Evolutionary conservation across 192 early-diverging fungal species (phyloP).

Genomic region (Entomortierella chlamydospora): DNA sequence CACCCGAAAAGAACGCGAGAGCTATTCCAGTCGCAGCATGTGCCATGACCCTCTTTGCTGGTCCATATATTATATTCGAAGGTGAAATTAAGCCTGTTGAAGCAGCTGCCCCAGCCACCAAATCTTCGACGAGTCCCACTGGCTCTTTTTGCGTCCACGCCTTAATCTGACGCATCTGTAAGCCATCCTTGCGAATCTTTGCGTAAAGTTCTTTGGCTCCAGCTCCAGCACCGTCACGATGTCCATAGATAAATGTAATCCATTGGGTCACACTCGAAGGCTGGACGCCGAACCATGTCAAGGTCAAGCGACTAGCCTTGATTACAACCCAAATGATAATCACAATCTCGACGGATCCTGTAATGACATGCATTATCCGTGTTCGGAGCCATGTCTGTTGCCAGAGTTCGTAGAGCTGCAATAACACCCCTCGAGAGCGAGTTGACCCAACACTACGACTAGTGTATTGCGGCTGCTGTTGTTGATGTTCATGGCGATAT

Average conservation of each 20-base stretch:
- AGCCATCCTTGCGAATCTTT: conserved; percentile 40
- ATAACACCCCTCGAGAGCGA: conserved; percentile 19
- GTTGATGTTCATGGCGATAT: background rate
- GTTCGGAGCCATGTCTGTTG: conserved; percentile 52
- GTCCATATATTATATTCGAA: conserved; percentile 31
- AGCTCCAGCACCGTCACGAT: conserved; percentile 19
- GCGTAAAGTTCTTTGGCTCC: conserved; percentile 38
- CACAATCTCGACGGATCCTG: conserved; percentile 47
- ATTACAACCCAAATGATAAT: conserved; percentile 44
- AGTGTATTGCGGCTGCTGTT: conserved; percentile 14
- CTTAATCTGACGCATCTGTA: conserved; percentile 23
- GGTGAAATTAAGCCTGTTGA: conserved; percentile 19
- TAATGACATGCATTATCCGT: conserved; percentile 52
- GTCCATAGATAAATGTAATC: conserved; percentile 37
- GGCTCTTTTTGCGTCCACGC: conserved; percentile 12
- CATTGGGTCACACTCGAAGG: conserved; percentile 17
- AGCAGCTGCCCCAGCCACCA: conserved; percentile 15
- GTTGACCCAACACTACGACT: conserved; percentile 38
- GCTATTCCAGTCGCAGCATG: conserved; percentile 39
- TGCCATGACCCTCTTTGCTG: conserved; percentile 28
- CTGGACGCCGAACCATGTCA: conserved; percentile 40
- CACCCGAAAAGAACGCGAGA: conserved; percentile 32
- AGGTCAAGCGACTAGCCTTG: conserved; percentile 16
- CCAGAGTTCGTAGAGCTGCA: conserved; percentile 49
- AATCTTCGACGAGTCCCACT: conserved; percentile 17